phyloP scores from a whole-genome alignment of 73 alveolate genomes.

The Stentor coeruleus region DNA sequence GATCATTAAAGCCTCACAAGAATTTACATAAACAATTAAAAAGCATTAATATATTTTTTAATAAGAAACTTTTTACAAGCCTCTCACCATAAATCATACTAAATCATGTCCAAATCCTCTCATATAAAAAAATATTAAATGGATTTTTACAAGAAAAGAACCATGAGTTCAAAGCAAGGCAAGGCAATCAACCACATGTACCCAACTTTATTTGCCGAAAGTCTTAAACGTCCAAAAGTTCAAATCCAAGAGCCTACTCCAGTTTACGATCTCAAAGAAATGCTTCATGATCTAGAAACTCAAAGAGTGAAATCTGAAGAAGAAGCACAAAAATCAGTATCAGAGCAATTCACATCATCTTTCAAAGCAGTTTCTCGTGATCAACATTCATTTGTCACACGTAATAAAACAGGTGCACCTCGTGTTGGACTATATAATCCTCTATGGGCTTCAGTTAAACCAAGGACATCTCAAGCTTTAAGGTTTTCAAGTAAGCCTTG shows the following conservation, averaged over 20 bases:
- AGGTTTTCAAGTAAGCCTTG: not conserved
- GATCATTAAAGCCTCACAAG: too few relatives aligned
- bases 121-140: too few relatives aligned
- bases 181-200: not conserved
- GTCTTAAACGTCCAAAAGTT: not conserved
- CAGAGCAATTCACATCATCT: not conserved
- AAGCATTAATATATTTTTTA: too few relatives aligned
- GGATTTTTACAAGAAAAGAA: not conserved
- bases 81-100: too few relatives aligned
- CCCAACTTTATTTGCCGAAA: not conserved
- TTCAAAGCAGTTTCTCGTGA: constrained; percentile 19
- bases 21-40: too few relatives aligned
- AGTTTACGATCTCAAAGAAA: not conserved
- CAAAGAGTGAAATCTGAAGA: not conserved
- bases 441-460: not conserved
- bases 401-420: constrained; percentile 4
- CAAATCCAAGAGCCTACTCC: not conserved
- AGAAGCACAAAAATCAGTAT: not conserved
- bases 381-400: not conserved
- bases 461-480: not conserved
- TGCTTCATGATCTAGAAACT: constrained; percentile 2
- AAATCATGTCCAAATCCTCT: not conserved
- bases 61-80: too few relatives aligned
- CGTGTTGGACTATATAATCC: constrained; percentile 9
- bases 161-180: not conserved